Evolutionary conservation across 2,329 filamentous ascomycete genomes (phyloP).

Genomic region (Balansia obtecta): DNA sequence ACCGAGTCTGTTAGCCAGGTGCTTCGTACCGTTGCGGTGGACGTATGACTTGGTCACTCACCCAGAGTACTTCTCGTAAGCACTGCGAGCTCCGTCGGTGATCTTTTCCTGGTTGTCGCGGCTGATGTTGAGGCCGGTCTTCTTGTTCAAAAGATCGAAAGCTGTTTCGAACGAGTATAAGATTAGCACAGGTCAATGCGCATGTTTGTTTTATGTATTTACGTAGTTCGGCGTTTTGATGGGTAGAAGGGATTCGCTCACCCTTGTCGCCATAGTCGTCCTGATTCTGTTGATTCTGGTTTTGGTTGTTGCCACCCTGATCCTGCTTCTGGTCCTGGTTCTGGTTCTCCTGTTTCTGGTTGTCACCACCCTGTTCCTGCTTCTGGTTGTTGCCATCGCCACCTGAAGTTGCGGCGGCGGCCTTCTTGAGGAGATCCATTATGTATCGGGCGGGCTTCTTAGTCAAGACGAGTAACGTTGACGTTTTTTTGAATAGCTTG

Average conservation of each 20-base stretch:
- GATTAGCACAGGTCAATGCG: too few relatives aligned
- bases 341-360: conserved; percentile 12
- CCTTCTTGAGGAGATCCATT: conserved; percentile 30
- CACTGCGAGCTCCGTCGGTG: conserved; percentile 20
- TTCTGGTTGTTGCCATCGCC: conserved; percentile 1
- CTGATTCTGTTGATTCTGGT: background rate
- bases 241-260: conserved; percentile 8
- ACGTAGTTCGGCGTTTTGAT: too few relatives aligned
- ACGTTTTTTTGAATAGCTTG: too few relatives aligned
- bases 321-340: conserved; percentile 12
- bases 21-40: too few relatives aligned
- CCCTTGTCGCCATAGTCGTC: conserved; percentile 28
- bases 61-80: conserved; percentile 26
- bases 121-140: conserved; percentile 22
- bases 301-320: background rate
- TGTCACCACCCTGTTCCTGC: conserved; percentile 8
- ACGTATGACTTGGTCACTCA: conserved; percentile 12
- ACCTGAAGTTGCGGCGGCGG: conserved; percentile 11
- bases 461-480: background rate
- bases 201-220: too few relatives aligned
- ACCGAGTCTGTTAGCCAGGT: background rate
- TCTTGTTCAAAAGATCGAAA: conserved; percentile 18
- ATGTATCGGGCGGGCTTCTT: background rate
- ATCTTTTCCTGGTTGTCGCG: conserved; percentile 25
- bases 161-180: conserved; percentile 10